phyloP scores from a whole-genome alignment of 331 rosid species.

The Pyracantha coccinea region DNA sequence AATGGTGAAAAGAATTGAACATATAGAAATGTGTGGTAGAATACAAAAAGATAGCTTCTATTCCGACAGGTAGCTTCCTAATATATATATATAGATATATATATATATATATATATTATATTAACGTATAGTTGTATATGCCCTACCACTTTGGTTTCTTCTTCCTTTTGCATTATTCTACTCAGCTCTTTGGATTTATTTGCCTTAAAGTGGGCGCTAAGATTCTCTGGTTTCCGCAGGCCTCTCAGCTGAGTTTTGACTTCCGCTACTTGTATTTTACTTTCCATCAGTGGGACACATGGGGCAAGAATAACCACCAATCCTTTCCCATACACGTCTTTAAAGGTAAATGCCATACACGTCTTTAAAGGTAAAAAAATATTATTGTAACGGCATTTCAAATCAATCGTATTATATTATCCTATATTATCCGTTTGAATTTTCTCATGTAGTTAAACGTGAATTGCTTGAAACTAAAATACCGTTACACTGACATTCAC shows the following conservation, averaged over 20 bases:
- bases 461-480: no score
- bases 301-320: neutral
- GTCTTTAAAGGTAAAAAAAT: no score
- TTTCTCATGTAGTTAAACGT: no score
- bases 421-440: accelerated
- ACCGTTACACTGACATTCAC: no score
- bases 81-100: neutral
- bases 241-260: constrained; percentile 46
- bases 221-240: constrained; percentile 31
- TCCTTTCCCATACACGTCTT: neutral
- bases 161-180: constrained; percentile 23
- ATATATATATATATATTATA: no score
- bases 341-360: neutral
- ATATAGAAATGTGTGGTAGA: constrained; percentile 5
- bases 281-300: constrained; percentile 7
- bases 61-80: constrained; percentile 39
- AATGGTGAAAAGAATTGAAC: neutral
- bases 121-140: neutral
- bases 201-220: constrained; percentile 31
- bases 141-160: constrained; percentile 6
- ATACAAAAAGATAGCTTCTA: constrained; percentile 31
- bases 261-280: constrained; percentile 6
- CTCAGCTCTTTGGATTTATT: constrained; percentile 5
- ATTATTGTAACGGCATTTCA: neutral
- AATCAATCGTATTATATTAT: accelerated